A percentile compares a stretch with the other conserved stretches of the same genome.
Evolutionary conservation across 495 filamentous ascomycete genomes (phyloP).

Genomic region (Penicillium steckii): DNA sequence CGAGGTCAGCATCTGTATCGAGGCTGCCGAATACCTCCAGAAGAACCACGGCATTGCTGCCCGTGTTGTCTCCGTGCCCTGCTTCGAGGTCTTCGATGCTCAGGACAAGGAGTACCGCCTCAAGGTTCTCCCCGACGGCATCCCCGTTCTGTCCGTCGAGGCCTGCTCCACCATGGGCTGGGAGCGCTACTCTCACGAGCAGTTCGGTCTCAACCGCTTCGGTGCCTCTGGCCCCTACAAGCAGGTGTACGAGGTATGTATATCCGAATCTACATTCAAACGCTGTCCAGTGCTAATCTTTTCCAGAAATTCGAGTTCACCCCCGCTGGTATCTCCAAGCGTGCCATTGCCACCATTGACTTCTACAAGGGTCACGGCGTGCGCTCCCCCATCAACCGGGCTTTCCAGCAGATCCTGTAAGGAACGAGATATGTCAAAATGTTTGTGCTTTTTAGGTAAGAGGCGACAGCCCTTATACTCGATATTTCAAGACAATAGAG

Average conservation of each 20-base stretch:
- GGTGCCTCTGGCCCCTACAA: constrained; percentile 96
- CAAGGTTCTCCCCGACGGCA: constrained; percentile 86
- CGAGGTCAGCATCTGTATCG: constrained; percentile 90
- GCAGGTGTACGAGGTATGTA: constrained; percentile 89
- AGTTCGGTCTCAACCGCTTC: constrained; percentile 98
- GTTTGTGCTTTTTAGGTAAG: constrained; percentile 27
- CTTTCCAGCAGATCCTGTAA: constrained; percentile 52
- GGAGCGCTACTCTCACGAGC: constrained; percentile 98
- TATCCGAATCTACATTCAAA: background rate
- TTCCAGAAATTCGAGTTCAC: constrained; percentile 97
- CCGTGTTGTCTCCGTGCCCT: constrained; percentile 93
- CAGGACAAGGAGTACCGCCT: constrained; percentile 94
- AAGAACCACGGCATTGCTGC: constrained; percentile 85
- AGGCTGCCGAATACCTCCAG: constrained; percentile 85
- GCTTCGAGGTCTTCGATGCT: constrained; percentile 95
- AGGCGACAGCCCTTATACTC: constrained; percentile 21
- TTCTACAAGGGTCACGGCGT: constrained; percentile 94
- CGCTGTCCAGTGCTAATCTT: constrained; percentile 3
- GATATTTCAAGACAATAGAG: constrained; percentile 28
- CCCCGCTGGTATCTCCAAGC: constrained; percentile 92
- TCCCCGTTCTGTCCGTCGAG: constrained; percentile 91
- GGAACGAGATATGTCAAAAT: constrained; percentile 23
- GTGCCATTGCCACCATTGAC: constrained; percentile 82
- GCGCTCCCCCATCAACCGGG: constrained; percentile 93
- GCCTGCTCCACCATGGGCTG: constrained; percentile 91